phyloP scores from a whole-genome alignment of 2,329 filamentous ascomycete species.

The Colletotrichum lupini region DNA sequence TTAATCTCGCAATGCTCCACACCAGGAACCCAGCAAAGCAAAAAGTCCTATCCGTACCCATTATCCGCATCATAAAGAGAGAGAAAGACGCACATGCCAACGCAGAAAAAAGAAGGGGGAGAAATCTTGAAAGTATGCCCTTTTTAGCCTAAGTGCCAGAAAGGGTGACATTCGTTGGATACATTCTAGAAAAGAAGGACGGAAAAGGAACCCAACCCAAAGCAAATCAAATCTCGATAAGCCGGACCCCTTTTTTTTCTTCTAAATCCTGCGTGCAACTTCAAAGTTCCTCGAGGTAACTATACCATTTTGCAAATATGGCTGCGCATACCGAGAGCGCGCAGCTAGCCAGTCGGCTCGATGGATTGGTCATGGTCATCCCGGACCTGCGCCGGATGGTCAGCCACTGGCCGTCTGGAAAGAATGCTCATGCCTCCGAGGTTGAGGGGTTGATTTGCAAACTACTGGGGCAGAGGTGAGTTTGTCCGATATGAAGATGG shows the following conservation, averaged over 20 bases:
- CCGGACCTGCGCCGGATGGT: conserved; percentile 24
- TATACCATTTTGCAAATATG: conserved; percentile 5
- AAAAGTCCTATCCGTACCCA: background rate
- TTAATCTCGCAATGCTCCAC: conserved; percentile 34
- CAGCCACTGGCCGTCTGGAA: conserved; percentile 29
- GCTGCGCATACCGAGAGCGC: conserved; percentile 16
- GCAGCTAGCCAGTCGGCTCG: conserved; percentile 20
- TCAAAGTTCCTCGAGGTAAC: background rate
- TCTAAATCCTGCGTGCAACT: background rate
- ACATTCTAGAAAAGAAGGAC: background rate
- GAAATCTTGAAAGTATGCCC: background rate
- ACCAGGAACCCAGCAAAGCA: background rate
- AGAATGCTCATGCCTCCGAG: background rate
- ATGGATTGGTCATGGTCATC: conserved; percentile 25
- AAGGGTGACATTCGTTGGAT: background rate
- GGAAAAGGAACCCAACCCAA: background rate
- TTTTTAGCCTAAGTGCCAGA: background rate
- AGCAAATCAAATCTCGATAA: background rate
- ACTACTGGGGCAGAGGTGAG: conserved; percentile 10
- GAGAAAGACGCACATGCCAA: conserved; percentile 4
- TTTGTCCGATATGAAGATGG: background rate
- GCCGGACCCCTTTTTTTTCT: too few relatives aligned
- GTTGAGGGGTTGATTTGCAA: conserved; percentile 11
- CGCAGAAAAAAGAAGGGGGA: background rate
- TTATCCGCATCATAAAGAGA: conserved; percentile 11